Evolutionary conservation across 169 alveolate genomes (phyloP), one percentile per base, ranked within the genome.

Genomic region (Eimeria necatrix): DNA sequence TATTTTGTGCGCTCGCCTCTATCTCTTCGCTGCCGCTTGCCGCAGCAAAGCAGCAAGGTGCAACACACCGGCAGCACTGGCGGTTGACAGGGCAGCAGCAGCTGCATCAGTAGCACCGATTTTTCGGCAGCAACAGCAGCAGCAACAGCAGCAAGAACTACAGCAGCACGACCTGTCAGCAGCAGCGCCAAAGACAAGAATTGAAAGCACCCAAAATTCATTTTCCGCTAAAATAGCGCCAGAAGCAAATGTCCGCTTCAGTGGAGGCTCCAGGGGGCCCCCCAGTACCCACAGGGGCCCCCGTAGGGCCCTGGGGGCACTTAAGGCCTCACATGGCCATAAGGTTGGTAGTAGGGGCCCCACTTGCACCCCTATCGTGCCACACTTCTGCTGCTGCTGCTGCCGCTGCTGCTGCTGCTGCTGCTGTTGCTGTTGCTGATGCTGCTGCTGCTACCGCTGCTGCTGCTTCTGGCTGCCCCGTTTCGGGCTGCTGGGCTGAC

Each of bases 381-480:
- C 20, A 22, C 41, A 10, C 78, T 22, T 3, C 41, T 68, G 78
- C 78, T 22, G 4, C 78, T 68, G 78, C 78, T 68, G 78, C 78
- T 68, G 78, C 78, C 20, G 78, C 78, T 68, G 78, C 68, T 56
- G 68, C 68, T 56, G 41, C 2, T 32, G 41, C 41, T 32, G 41
- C 41, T 32, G 41, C 41, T 32, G 41, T 2, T 32, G 41, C 41
- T 32, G 41, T 0, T 22, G 48, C 78, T 22, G 78, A 0, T 68
- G 78, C 78, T 22, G 78, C 78, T 68, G 78, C 78, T 68, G 78
- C 78, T 68, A 52, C 78, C 20, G 78, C 78, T 68, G 78, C 68
- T 56, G 68, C 68, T 56, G 68, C 68, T 2, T 10, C 68, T 18
- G 12, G 22, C 68, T 14, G 78, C 78, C 14, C 48, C 41, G 41